These are phyloP conservation scores for Novymonas esmeraldas DNA, from an alignment of 208 protist species.

Conservation along the genomic window DNA sequence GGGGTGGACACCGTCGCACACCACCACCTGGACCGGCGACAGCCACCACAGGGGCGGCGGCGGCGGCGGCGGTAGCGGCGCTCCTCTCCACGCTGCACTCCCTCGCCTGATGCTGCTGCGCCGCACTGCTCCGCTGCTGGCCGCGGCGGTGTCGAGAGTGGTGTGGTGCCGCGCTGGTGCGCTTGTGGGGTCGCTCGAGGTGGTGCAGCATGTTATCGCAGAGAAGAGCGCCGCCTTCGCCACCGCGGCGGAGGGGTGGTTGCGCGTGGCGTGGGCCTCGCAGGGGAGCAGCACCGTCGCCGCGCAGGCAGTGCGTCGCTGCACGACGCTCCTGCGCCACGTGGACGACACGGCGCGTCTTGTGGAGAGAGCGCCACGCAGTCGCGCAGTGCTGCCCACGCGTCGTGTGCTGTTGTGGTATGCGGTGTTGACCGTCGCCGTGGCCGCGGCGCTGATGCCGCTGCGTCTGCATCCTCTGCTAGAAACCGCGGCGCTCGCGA, in stretches of 20 bases:
- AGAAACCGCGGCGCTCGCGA: not conserved
- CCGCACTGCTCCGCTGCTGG: not conserved
- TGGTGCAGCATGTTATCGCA: not conserved
- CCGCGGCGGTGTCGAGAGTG: not conserved
- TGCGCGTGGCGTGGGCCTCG: conserved; percentile 24
- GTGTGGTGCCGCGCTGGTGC: not conserved
- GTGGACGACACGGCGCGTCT: not conserved
- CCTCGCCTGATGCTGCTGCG: not conserved
- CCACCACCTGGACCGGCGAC: too few relatives aligned
- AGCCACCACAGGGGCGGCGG: too few relatives aligned
- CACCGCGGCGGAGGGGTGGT: conserved; percentile 3
- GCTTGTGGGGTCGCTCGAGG: not conserved
- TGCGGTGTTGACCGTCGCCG: not conserved
- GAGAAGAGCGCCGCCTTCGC: conserved; percentile 7
- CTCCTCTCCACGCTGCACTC: too few relatives aligned
- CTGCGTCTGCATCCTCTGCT: not conserved
- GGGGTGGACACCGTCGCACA: too few relatives aligned
- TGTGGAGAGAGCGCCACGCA: not conserved
- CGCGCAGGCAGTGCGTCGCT: conserved; percentile 12
- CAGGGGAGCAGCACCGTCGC: conserved; percentile 7
- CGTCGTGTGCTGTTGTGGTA: not conserved
- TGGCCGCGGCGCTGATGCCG: not conserved
- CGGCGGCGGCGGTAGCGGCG: too few relatives aligned
- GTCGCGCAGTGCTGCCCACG: not conserved
- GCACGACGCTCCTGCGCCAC: conserved; percentile 2